phyloP scores from a whole-genome alignment of 1,284 basidiomycete genomes.

The Boletus smithii region DNA sequence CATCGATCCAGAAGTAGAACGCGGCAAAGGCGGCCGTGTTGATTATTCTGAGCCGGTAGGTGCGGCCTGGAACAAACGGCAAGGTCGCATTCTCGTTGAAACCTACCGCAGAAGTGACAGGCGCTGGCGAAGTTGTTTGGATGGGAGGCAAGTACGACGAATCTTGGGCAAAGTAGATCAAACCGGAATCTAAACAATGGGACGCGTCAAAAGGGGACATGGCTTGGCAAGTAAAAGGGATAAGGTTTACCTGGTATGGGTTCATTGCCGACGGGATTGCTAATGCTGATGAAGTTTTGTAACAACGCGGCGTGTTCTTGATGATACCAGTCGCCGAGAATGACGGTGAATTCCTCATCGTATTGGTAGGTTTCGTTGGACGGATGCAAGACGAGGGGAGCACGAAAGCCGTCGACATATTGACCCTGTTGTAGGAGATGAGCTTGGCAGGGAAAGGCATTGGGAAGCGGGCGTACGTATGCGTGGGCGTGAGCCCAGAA shows the following conservation, averaged over 20 bases:
- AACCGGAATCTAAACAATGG: slow-evolving; percentile 57
- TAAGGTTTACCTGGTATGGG: slow-evolving; percentile 68
- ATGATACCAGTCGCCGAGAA: slow-evolving; percentile 87
- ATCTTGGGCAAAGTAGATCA: slow-evolving; percentile 85
- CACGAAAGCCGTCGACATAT: slow-evolving; percentile 84
- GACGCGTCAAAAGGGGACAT: not conserved
- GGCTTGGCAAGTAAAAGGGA: not conserved
- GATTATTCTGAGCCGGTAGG: slow-evolving; percentile 72
- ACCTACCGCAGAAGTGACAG: slow-evolving; percentile 57
- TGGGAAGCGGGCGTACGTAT: slow-evolving; percentile 36
- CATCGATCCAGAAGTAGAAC: slow-evolving; percentile 89
- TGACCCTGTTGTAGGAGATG: slow-evolving; percentile 52
- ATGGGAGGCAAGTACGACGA: slow-evolving; percentile 65
- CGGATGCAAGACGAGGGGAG: slow-evolving; percentile 75
- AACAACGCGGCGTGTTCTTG: slow-evolving; percentile 64
- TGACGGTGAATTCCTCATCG: slow-evolving; percentile 89
- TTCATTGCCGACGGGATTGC: slow-evolving; percentile 82
- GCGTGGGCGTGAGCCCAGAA: slow-evolving; percentile 86
- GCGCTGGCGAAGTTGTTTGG: slow-evolving; percentile 43
- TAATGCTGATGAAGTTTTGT: slow-evolving; percentile 69
- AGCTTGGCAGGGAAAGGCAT: not conserved
- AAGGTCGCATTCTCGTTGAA: slow-evolving; percentile 88
- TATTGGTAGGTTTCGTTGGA: slow-evolving; percentile 64
- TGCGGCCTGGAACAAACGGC: slow-evolving; percentile 79
- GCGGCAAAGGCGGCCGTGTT: slow-evolving; percentile 73